Evolutionary conservation across 2,329 filamentous ascomycete genomes (phyloP).

Genomic region (Trichoderma polysporum): DNA sequence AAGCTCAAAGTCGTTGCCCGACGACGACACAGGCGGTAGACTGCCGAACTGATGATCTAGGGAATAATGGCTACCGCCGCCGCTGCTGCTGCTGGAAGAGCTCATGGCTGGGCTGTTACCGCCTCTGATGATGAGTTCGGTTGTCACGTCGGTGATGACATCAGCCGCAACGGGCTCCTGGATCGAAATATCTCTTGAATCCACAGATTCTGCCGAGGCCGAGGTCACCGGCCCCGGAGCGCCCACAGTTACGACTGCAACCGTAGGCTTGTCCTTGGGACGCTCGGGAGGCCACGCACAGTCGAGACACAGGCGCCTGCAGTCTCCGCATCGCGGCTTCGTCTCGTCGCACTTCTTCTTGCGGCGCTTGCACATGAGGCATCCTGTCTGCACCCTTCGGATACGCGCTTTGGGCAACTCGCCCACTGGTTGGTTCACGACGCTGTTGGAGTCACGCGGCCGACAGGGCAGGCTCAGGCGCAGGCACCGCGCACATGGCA

Average conservation of each 20-base stretch:
- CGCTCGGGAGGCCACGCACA: slow-evolving; percentile 34
- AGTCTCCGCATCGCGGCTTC: slow-evolving; percentile 43
- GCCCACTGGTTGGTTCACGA: slow-evolving; percentile 12
- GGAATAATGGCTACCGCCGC: slow-evolving; percentile 8
- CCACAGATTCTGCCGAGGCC: not conserved
- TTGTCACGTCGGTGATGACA: not conserved
- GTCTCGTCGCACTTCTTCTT: slow-evolving; percentile 51
- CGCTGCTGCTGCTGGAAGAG: slow-evolving; percentile 8
- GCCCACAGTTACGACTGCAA: not conserved
- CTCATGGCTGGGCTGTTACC: slow-evolving; percentile 18
- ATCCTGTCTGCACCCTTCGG: slow-evolving; percentile 40
- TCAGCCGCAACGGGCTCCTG: not conserved
- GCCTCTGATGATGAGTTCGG: slow-evolving; percentile 13
- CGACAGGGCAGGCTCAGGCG: slow-evolving; percentile 36
- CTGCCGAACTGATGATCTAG: slow-evolving; percentile 11
- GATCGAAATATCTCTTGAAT: not conserved
- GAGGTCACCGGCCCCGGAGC: not conserved
- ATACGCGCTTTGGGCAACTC: slow-evolving; percentile 37
- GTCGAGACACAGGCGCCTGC: slow-evolving; percentile 36
- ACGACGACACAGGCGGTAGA: slow-evolving; percentile 16
- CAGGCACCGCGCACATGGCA: slow-evolving; percentile 36
- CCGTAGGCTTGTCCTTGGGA: slow-evolving; percentile 23
- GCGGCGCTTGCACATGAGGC: slow-evolving; percentile 45
- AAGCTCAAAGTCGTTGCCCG: slow-evolving; percentile 21
- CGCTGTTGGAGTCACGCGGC: slow-evolving; percentile 28